phyloP scores from a whole-genome alignment of 176 grass and related monocot species.

The Bromus sterilis region DNA sequence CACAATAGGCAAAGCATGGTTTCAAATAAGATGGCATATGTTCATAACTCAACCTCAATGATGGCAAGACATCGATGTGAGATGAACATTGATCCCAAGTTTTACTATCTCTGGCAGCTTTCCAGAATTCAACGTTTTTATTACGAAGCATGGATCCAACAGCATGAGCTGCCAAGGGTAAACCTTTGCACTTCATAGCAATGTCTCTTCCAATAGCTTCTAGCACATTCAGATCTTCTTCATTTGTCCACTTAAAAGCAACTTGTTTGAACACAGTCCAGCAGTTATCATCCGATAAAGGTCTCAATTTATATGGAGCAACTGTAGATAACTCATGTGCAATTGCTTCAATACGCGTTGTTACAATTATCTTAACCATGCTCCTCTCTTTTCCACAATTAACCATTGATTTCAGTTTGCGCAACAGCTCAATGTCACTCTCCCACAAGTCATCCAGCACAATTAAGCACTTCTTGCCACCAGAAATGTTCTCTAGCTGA shows the following conservation, averaged over 20 bases:
- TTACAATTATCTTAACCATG: background rate
- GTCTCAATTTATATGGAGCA: background rate
- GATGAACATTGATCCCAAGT: background rate
- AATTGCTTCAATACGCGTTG: background rate
- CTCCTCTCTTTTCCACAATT: background rate
- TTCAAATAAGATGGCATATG: slow-evolving; percentile 5
- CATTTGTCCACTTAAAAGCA: background rate
- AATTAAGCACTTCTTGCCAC: background rate
- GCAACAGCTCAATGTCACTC: background rate
- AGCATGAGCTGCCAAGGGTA: slow-evolving; percentile 2
- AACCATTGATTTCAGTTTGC: background rate
- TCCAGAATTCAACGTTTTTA: background rate
- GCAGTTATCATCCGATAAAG: background rate
- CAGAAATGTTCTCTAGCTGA: background rate
- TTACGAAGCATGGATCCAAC: slow-evolving; percentile 7
- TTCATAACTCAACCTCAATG: background rate
- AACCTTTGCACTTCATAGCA: background rate
- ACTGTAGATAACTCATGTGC: background rate
- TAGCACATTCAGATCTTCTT: background rate
- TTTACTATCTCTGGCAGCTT: slow-evolving; percentile 1
- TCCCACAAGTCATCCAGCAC: slow-evolving; percentile 13
- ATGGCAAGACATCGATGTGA: background rate
- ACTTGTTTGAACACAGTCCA: background rate
- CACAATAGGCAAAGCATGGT: slow-evolving; percentile 7
- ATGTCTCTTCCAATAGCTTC: background rate